Evolutionary conservation across 306 rosid genomes (phyloP).

Genomic region (Chamaecrista fasciculata): DNA sequence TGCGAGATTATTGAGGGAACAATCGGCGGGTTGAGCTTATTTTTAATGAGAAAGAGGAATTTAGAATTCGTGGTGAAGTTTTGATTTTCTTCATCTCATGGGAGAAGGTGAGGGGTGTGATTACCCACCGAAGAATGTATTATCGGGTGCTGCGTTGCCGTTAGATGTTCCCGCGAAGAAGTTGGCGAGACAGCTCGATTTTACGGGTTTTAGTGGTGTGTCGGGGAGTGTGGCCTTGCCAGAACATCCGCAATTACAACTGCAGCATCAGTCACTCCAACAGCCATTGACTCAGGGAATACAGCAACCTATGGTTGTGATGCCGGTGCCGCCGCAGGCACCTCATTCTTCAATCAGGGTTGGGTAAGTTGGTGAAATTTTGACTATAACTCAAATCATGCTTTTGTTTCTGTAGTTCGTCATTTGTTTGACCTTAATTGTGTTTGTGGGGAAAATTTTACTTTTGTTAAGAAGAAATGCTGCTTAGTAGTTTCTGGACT

Average conservation of each 20-base stretch:
- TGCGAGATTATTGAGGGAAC: constrained; percentile 5
- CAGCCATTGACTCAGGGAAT: constrained; percentile 33
- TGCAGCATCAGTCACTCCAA: constrained; percentile 25
- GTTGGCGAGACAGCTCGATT: constrained; percentile 95
- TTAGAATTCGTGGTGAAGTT: constrained; percentile 30
- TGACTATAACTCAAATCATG: constrained; percentile 3
- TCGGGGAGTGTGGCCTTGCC: constrained; percentile 40
- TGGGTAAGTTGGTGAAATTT: constrained; percentile 58
- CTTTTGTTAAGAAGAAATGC: not conserved
- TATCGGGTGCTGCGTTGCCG: constrained; percentile 44
- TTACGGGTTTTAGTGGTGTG: constrained; percentile 51
- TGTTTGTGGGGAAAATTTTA: not conserved
- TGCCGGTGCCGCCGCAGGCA: constrained; percentile 46
- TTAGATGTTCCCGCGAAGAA: constrained; percentile 79
- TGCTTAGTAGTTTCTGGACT: not conserved
- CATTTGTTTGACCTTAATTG: not conserved
- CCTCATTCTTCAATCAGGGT: constrained; percentile 51
- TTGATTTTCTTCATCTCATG: constrained; percentile 49
- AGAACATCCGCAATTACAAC: constrained; percentile 43
- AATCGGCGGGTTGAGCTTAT: constrained; percentile 32
- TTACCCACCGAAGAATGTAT: constrained; percentile 49
- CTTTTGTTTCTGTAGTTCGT: constrained; percentile 6
- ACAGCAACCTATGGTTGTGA: constrained; percentile 30
- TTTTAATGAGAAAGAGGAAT: constrained; percentile 15
- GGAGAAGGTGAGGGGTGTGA: constrained; percentile 78